Evolutionary conservation across 495 filamentous ascomycete genomes (phyloP).

Genomic region (Aspergillus ellipticus): DNA sequence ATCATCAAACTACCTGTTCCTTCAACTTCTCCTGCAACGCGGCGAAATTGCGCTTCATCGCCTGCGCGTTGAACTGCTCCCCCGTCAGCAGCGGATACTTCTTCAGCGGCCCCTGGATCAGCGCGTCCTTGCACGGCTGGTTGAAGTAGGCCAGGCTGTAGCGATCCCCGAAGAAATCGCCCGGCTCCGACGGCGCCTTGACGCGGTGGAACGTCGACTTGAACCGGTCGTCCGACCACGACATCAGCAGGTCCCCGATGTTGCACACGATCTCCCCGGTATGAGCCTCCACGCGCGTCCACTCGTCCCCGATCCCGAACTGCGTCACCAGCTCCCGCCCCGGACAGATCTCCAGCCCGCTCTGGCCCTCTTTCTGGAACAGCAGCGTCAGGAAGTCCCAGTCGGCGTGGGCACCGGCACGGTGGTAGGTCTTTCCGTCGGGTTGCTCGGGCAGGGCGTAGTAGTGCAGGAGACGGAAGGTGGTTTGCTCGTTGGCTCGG

Average conservation of each 20-base stretch:
- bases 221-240: slow-evolving; percentile 66
- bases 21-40: slow-evolving; percentile 21
- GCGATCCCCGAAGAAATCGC: slow-evolving; percentile 54
- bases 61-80: slow-evolving; percentile 53
- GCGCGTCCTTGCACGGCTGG: slow-evolving; percentile 56
- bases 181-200: slow-evolving; percentile 49
- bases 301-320: slow-evolving; percentile 56
- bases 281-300: slow-evolving; percentile 57
- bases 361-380: slow-evolving; percentile 61
- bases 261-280: slow-evolving; percentile 63
- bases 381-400: slow-evolving; percentile 62
- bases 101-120: slow-evolving; percentile 56
- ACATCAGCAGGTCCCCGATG: slow-evolving; percentile 67
- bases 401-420: slow-evolving; percentile 63
- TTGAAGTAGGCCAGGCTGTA: slow-evolving; percentile 68
- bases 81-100: slow-evolving; percentile 60
- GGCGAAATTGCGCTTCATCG: slow-evolving; percentile 57
- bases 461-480: slow-evolving; percentile 59
- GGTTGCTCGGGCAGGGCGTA: slow-evolving; percentile 40
- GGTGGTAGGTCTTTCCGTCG: slow-evolving; percentile 47
- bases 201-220: slow-evolving; percentile 63
- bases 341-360: slow-evolving; percentile 63
- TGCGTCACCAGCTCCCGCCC: slow-evolving; percentile 58
- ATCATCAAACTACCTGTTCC: slow-evolving; percentile 3
- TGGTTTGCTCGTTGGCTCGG: slow-evolving; percentile 49